Conservation (phyloP, 768 basidiomycete species). For the Naganishia onofrii region DNA sequence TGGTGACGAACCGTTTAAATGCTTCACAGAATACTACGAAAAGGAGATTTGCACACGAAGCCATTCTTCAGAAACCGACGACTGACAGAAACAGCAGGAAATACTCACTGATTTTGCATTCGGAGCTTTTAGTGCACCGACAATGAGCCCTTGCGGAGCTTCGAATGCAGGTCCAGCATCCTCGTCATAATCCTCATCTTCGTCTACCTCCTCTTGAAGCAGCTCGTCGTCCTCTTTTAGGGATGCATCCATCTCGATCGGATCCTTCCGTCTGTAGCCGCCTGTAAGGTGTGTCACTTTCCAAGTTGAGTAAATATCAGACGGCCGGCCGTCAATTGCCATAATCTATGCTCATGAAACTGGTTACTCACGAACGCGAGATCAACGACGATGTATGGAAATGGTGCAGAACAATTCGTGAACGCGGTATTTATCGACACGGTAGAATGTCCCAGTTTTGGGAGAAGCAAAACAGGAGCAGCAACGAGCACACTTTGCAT, state of each 20-base stretch:
- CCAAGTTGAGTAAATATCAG: neutral
- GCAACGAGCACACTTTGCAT: too few relatives aligned
- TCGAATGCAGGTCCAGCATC: neutral
- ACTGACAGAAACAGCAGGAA: neutral
- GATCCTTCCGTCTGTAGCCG: too few relatives aligned
- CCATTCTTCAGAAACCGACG: neutral
- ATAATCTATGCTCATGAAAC: too few relatives aligned
- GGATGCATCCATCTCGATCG: neutral
- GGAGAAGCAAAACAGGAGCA: too few relatives aligned
- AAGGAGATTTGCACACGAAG: neutral
- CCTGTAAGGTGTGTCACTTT: too few relatives aligned
- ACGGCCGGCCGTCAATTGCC: neutral
- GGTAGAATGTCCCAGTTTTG: too few relatives aligned
- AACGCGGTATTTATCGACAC: too few relatives aligned
- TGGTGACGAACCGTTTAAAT: neutral
- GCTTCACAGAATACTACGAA: conserved; percentile 6
- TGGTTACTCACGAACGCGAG: too few relatives aligned
- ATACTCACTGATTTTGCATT: conserved; percentile 18
- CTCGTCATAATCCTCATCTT: conserved; percentile 21
- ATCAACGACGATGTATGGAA: too few relatives aligned
- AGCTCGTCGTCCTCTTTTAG: conserved; percentile 24
- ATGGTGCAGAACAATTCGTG: too few relatives aligned
- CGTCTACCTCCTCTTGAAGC: conserved; percentile 13
- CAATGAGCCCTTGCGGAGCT: conserved; percentile 17
- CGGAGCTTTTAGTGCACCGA: conserved; percentile 10